A percentile compares a stretch with the other conserved stretches of the same genome.
phyloP scores from a whole-genome alignment of 2,329 filamentous ascomycete species.

The Alternaria dauci region DNA sequence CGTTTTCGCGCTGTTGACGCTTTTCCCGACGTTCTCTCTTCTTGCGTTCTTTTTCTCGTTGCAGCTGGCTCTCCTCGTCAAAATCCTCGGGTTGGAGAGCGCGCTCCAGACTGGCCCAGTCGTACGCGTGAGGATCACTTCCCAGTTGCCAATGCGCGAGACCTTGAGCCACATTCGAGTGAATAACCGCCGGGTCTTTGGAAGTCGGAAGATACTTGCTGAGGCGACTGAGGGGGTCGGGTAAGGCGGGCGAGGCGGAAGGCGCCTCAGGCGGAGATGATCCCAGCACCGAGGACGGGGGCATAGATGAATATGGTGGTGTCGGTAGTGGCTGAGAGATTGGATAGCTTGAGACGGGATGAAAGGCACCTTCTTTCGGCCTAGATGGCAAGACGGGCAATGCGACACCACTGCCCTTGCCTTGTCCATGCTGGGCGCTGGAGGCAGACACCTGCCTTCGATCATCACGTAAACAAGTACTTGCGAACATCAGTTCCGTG shows the following conservation, averaged over 20 bases:
- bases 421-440: conserved; percentile 11
- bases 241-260: not conserved
- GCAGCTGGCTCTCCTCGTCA: conserved; percentile 49
- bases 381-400: conserved; percentile 35
- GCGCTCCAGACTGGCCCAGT: conserved; percentile 50
- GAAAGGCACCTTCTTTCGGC: conserved; percentile 7
- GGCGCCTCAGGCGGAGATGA: conserved; percentile 19
- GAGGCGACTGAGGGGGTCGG: conserved; percentile 43
- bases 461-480: conserved; percentile 26
- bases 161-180: conserved; percentile 46
- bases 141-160: conserved; percentile 55
- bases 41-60: conserved; percentile 49
- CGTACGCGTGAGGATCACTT: conserved; percentile 50
- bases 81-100: conserved; percentile 36
- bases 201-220: conserved; percentile 47
- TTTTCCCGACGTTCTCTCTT: conserved; percentile 52
- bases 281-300: conserved; percentile 7
- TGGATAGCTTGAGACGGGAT: not conserved
- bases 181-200: conserved; percentile 28
- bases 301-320: conserved; percentile 21
- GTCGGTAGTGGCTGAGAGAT: conserved; percentile 27
- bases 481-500: conserved; percentile 50
- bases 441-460: conserved; percentile 16
- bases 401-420: conserved; percentile 21
- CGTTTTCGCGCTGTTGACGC: conserved; percentile 53